Base-by-base conservation (phyloP, 192 early-diverging fungal genomes). In the Podila minutissima region DNA sequence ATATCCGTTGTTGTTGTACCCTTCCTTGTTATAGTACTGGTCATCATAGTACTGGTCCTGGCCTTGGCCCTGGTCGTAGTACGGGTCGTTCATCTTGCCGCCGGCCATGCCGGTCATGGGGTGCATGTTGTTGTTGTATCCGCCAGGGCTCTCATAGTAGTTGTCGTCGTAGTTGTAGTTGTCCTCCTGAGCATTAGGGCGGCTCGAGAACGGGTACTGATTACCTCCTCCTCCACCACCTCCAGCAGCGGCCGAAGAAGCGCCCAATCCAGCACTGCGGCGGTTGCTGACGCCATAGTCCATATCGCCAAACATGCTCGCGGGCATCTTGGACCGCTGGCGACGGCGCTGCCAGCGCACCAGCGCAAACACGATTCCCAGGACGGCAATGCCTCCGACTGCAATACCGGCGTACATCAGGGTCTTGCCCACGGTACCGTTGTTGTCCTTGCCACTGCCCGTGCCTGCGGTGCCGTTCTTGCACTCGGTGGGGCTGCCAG, bases 321-420 rank as follows among this genome's bases (percentile, higher is more conserved):
- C 57, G 8, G 77, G 77, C 66, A 69, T 69, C 60, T 67, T 73
- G 55, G 77, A 81, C 12, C 66, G 35, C 19, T 38, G 67, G 46
- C 62, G 66, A 59, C 67, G 66, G 2, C 62, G 50, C 15, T 46
- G 59, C 60, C 77, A 81, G 22, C 77, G 67, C 20, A 81, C 70
- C 38, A 81, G 31, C 9, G 71, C 70, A 73, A 81, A 81, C 1
- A 64, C 12, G 33, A 81, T 50, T 9, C 60, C 77, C 32, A 81
- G 53, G 0, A 71, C 22, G 0, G 61, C 71, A 5, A 81, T 62
- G 5, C 35, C 48, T 11, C 77, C 77, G 7, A 81, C 62, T 19
- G 49, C 77, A 62, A 81, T 81, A 53, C 77, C 77, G 0, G 77
- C 77, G 58, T 81, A 81, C 29, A 59, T 72, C 9, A 81, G 33